phyloP scores from a whole-genome alignment of 2,329 filamentous ascomycete species.

The Dryadomyces sulphureus region DNA sequence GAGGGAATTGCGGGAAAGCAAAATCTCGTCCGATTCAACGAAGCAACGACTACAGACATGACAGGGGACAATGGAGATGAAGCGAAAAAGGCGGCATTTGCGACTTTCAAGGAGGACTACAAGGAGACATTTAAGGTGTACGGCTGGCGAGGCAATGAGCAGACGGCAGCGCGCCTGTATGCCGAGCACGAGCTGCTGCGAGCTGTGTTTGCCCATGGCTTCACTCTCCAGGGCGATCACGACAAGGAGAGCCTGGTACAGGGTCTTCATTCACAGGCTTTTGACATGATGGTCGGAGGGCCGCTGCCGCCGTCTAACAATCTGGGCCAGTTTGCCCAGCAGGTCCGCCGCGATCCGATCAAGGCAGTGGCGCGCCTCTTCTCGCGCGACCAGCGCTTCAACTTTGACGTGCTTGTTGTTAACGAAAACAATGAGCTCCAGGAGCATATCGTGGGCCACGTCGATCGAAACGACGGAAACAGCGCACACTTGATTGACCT shows the following conservation, averaged over 20 bases:
- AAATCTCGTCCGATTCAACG: too few relatives aligned
- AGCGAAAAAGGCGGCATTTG: neutral
- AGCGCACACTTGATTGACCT: neutral
- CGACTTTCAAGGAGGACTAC: neutral
- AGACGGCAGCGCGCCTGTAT: neutral
- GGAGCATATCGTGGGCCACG: neutral
- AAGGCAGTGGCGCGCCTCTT: conserved; percentile 1
- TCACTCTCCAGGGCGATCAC: neutral
- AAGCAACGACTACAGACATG: too few relatives aligned
- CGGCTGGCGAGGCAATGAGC: neutral
- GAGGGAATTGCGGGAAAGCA: too few relatives aligned
- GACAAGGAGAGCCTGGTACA: conserved; percentile 2
- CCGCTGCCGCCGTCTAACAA: neutral
- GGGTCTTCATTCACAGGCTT: conserved; percentile 2
- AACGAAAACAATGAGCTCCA: neutral
- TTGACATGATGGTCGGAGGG: conserved; percentile 7
- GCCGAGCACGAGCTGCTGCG: conserved; percentile 6
- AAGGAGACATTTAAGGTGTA: neutral
- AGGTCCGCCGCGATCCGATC: conserved; percentile 1
- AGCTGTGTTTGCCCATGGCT: conserved; percentile 3
- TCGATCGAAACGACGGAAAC: neutral
- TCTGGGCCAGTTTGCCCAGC: neutral
- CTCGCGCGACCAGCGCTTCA: neutral
- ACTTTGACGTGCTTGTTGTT: conserved; percentile 4
- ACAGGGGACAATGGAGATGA: too few relatives aligned